Base-by-base conservation (phyloP, 108 stramenopile species). In the Seminavis robusta region DNA sequence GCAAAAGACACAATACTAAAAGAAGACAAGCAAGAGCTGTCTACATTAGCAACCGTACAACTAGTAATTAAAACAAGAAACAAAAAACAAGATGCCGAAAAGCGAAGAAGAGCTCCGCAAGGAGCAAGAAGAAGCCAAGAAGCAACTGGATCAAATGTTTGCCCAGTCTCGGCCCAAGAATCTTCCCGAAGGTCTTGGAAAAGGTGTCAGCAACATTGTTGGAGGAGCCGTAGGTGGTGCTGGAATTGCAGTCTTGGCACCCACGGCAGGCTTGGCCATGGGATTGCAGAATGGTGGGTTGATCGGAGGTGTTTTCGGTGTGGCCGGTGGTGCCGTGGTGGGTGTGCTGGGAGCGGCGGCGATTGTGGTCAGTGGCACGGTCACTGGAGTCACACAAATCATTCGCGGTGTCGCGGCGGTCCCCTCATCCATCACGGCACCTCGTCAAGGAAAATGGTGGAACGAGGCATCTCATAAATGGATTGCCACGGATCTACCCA, bases 391-490 rank as follows among this genome's bases (percentile, higher is more conserved):
- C 1, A 57, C 67, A 1, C 81, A 83, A 58, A 59, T 90, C 20
- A 67, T 80, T 33, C 65, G 81, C 10, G 89, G 89, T 33, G 73
- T 78, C 8, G 70, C 51, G 33, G 80, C 84, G 9, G 59, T 60
- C 0, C 89, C 89, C 4, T 58, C 72, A 33, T 57, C 79, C 33
- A 54, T 86, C 11, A 72, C 70, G 7, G 83, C 78, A 40, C 84
- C 84, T 1, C 15, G 53, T 0, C 64, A 78, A 33, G 89, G 89
- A 32, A 90, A 86, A 46, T 90, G 85, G 84, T 90, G 89, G 89
- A 84, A 86, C 47, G 89, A 90, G 32, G 45, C 43, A 8, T 77
- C 78, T 9, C 76, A 79, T 20, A 53, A 68, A 47, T 87, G 85
- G 85, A 61, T 79, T 13, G 41, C 72, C n/a, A 87, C 85, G 0